Conservation (phyloP, 192 early-diverging fungal genomes). For the Entrophospora sp. region DNA sequence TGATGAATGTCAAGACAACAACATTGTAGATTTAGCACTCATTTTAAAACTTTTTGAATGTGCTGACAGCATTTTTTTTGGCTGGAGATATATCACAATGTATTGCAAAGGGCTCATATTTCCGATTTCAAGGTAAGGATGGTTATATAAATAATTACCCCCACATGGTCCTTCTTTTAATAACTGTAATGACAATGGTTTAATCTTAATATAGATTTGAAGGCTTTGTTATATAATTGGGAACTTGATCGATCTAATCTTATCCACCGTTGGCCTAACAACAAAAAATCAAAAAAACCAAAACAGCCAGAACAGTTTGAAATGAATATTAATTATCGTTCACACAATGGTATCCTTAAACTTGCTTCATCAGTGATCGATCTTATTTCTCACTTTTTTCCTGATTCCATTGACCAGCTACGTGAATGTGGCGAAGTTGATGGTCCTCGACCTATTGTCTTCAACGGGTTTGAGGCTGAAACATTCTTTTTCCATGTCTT, state of each 20-base stretch:
- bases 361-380: conserved; percentile 11
- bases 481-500: background rate
- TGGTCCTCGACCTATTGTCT: background rate
- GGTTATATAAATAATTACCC: background rate
- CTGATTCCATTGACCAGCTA: background rate
- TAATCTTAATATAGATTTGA: background rate
- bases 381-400: background rate
- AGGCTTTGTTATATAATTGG: conserved; percentile 1
- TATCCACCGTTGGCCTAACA: background rate
- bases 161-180: background rate
- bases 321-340: conserved; percentile 7
- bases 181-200: no score
- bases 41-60: conserved; percentile 4
- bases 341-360: conserved; percentile 13
- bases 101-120: conserved; percentile 3
- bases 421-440: background rate
- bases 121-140: conserved; percentile 4
- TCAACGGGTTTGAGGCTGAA: background rate
- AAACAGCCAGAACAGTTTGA: conserved; percentile 14
- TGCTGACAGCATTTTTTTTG: conserved; percentile 2
- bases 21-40: conserved; percentile 10
- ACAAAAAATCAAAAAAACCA: no score
- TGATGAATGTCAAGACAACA: conserved; percentile 16
- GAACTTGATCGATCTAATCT: background rate
- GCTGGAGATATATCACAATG: conserved; percentile 18